These are phyloP conservation scores for Oehlia diaphana DNA, from an alignment of 192 early-diverging fungal species.

Conservation along the genomic window DNA sequence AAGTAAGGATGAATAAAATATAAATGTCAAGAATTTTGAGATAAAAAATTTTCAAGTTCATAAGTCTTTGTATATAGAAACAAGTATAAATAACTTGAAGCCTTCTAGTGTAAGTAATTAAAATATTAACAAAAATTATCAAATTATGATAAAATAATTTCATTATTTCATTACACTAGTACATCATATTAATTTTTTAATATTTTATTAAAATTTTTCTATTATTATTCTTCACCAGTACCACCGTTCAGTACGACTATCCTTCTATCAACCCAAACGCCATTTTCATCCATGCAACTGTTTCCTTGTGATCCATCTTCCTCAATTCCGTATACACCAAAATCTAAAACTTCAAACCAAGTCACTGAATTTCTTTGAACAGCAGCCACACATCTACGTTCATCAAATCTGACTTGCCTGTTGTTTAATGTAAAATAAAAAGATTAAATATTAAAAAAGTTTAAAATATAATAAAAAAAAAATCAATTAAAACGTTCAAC, in stretches of 20 bases:
- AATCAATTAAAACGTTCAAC: background rate
- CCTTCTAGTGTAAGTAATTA: background rate
- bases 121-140: background rate
- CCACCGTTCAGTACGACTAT: background rate
- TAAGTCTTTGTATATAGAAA: background rate
- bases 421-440: background rate
- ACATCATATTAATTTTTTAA: background rate
- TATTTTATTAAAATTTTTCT: background rate
- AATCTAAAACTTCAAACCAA: slow-evolving; percentile 85
- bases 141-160: too few relatives aligned
- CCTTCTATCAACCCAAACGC: slow-evolving; percentile 14
- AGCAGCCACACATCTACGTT: slow-evolving; percentile 76
- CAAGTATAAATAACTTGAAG: background rate
- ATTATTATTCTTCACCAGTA: background rate
- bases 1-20: background rate
- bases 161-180: too few relatives aligned
- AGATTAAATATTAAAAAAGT: background rate
- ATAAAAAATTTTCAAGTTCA: background rate
- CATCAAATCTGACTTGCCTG: slow-evolving; percentile 85
- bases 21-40: background rate
- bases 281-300: slow-evolving; percentile 12
- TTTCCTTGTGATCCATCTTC: slow-evolving; percentile 27
- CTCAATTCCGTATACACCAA: slow-evolving; percentile 63
- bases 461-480: background rate
- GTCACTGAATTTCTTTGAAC: slow-evolving; percentile 66